Percentiles rank a stretch among this genome's conserved stretches.
These are phyloP conservation scores for Spathaspora girioi DNA, from an alignment of 805 yeast species.

Conservation along the genomic window DNA sequence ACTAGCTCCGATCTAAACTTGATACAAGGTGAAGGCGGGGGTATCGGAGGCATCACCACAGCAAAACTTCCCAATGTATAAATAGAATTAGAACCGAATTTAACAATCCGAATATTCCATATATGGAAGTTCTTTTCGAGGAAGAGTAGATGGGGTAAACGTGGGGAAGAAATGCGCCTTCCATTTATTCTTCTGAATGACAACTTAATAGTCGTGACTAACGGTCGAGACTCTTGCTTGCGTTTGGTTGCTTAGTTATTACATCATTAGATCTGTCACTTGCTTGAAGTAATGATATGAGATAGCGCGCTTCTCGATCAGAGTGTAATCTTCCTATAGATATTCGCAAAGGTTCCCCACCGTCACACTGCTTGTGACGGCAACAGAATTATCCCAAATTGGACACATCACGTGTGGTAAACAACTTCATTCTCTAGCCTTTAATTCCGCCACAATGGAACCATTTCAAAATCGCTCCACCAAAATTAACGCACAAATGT, in stretches of 20 bases:
- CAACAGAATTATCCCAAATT: not conserved
- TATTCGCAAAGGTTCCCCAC: too few relatives aligned
- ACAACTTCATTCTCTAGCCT: not conserved
- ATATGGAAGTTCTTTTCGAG: not conserved
- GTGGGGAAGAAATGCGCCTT: not conserved
- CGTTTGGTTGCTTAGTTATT: not conserved
- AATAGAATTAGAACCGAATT: not conserved
- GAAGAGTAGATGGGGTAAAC: not conserved
- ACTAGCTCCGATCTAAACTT: too few relatives aligned
- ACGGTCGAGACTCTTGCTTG: not conserved
- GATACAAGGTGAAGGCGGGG: too few relatives aligned
- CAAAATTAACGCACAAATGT: not conserved
- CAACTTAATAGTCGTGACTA: not conserved
- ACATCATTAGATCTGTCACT: not conserved
- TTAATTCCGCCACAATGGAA: too few relatives aligned
- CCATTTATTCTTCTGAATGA: not conserved
- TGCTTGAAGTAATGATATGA: too few relatives aligned
- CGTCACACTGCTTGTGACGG: too few relatives aligned
- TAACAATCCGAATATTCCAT: not conserved
- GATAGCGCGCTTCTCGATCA: too few relatives aligned
- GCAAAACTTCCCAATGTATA: too few relatives aligned
- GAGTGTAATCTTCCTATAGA: too few relatives aligned
- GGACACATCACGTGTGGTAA: not conserved
- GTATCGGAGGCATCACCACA: too few relatives aligned
- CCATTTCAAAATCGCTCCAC: not conserved